Conservation (phyloP, 495 filamentous ascomycete species). For the Penicillium desertorum region DNA sequence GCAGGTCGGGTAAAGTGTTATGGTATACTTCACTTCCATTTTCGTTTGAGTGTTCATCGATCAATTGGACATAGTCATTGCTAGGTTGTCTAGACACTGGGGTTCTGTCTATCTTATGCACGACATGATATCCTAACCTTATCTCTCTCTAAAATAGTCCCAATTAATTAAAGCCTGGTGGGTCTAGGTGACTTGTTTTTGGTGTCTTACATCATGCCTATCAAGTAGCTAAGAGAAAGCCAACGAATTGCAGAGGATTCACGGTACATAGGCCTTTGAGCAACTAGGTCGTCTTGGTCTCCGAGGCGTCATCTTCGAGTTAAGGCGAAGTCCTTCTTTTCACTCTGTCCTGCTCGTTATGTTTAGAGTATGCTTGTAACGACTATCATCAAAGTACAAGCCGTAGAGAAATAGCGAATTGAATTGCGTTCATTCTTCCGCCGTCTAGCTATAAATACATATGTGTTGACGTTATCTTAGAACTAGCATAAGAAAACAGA, state of each 20-base stretch:
- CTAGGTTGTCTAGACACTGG: background rate
- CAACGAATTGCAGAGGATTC: background rate
- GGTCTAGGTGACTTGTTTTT: background rate
- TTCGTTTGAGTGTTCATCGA: background rate
- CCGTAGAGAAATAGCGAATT: background rate
- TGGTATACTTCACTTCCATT: background rate
- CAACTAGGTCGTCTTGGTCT: background rate
- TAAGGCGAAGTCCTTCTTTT: too few species aligned
- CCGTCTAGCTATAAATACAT: background rate
- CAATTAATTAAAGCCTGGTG: background rate
- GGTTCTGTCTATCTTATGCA: background rate
- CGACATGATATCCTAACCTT: background rate
- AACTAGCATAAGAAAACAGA: background rate
- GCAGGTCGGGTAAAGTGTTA: background rate
- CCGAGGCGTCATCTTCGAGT: too few species aligned
- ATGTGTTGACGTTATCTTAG: background rate
- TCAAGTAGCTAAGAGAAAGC: background rate
- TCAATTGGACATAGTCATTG: background rate
- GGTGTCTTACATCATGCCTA: background rate
- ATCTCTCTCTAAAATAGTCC: background rate
- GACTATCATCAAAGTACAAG: too few species aligned
- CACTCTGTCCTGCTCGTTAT: too few species aligned
- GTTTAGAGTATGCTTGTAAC: too few species aligned
- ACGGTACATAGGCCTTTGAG: background rate
- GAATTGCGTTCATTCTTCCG: background rate